These are phyloP conservation scores for Solanum corneliomulleri DNA, from an alignment of 257 asterid genomes.

Conservation along the genomic window DNA sequence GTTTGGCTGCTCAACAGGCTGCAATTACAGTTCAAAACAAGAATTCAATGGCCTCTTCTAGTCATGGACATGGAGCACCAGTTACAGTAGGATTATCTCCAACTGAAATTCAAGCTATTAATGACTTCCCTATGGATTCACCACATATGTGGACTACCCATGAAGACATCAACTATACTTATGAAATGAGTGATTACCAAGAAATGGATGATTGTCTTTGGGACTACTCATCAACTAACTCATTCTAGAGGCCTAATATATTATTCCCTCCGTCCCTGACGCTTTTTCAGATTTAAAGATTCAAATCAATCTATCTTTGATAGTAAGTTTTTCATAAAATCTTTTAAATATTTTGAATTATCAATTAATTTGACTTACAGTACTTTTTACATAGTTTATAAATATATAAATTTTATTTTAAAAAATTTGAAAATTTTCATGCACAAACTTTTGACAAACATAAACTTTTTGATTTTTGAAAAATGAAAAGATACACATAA, in stretches of 20 bases:
- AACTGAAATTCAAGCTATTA: constrained; percentile 23
- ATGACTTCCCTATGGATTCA: constrained; percentile 27
- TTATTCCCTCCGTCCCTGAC: too few relatives aligned
- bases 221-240: neutral
- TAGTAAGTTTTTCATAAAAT: too few relatives aligned
- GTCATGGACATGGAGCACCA: neutral
- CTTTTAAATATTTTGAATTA: too few relatives aligned
- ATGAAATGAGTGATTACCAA: constrained; percentile 7
- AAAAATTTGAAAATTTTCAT: too few relatives aligned
- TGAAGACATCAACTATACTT: neutral
- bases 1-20: constrained; percentile 28
- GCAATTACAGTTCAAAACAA: neutral
- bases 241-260: neutral
- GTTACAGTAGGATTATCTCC: constrained; percentile 19
- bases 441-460: too few relatives aligned
- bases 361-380: too few relatives aligned
- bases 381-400: too few relatives aligned
- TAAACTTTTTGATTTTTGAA: too few relatives aligned
- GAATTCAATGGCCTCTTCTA: neutral
- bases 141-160: constrained; percentile 12
- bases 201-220: constrained; percentile 14
- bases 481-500: too few relatives aligned
- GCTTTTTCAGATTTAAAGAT: too few relatives aligned
- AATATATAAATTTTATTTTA: too few relatives aligned
- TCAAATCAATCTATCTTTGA: too few relatives aligned